Conservation (phyloP, 169 alveolate species). For the Sarcocystis neurona region DNA sequence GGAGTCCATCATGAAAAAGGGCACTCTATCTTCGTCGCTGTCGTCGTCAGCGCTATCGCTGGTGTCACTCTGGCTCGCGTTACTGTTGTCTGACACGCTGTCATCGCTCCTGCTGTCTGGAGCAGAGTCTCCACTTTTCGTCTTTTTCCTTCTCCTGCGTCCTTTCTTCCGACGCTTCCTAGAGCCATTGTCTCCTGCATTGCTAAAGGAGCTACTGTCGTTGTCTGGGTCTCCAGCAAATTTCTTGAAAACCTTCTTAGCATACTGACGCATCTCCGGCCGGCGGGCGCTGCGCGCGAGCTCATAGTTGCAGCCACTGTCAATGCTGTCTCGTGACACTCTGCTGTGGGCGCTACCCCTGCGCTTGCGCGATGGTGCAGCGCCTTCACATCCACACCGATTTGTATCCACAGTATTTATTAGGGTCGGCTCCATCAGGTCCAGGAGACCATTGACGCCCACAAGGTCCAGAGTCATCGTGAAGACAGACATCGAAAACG, state of each 20-base stretch:
- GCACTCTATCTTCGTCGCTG: conserved; percentile 42
- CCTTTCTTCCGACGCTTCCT: conserved; percentile 16
- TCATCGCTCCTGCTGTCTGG: background rate
- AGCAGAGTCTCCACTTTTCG: background rate
- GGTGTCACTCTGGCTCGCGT: background rate
- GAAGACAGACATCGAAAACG: too few relatives aligned
- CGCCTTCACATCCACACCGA: too few relatives aligned
- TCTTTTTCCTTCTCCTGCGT: background rate
- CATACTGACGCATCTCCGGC: conserved; percentile 31
- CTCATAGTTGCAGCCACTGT: conserved; percentile 8
- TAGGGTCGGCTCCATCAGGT: too few relatives aligned
- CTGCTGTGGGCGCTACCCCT: too few relatives aligned
- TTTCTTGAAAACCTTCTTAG: conserved; percentile 21
- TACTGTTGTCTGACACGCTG: background rate
- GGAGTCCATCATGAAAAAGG: conserved; percentile 63
- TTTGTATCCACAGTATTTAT: too few relatives aligned
- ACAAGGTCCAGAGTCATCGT: too few relatives aligned
- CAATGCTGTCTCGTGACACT: background rate
- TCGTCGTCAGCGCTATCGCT: conserved; percentile 1
- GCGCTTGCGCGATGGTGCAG: too few relatives aligned
- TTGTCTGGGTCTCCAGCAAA: background rate
- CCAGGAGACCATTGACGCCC: too few relatives aligned
- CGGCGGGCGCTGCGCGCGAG: conserved; percentile 13
- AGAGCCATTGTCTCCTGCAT: background rate
- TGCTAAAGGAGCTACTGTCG: background rate